Percentiles rank a stretch among this genome's conserved stretches.
These are phyloP conservation scores for Sapria himalayana DNA, from an alignment of 345 rosid genomes.

Conservation along the genomic window DNA sequence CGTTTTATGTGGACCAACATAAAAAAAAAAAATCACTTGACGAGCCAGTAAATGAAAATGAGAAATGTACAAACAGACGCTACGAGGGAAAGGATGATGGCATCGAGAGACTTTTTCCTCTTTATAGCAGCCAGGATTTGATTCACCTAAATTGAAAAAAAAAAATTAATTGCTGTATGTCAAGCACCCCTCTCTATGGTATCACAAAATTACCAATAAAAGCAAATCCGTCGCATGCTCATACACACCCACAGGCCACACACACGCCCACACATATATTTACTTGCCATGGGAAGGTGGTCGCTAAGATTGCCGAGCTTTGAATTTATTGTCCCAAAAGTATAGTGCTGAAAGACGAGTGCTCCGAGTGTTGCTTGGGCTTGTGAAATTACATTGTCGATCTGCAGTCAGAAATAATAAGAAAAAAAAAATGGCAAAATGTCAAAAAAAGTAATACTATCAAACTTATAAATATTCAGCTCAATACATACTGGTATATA, in stretches of 20 bases:
- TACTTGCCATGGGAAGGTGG: constrained; percentile 71
- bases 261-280: too few species aligned
- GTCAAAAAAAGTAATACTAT: background rate
- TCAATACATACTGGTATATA: background rate
- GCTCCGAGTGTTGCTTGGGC: constrained; percentile 86
- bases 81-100: constrained; percentile 76
- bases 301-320: constrained; percentile 81
- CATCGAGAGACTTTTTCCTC: constrained; percentile 92
- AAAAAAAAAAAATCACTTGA: constrained; percentile 31
- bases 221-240: too few species aligned
- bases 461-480: constrained; percentile 1
- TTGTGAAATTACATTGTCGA: constrained; percentile 90
- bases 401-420: constrained; percentile 37
- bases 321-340: constrained; percentile 87
- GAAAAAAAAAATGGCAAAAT: constrained; percentile 3
- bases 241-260: too few species aligned
- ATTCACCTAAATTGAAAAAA: too few species aligned
- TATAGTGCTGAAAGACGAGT: constrained; percentile 68
- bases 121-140: constrained; percentile 58
- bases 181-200: too few species aligned
- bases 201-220: too few species aligned
- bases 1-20: too few species aligned
- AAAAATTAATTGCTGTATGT: too few species aligned
- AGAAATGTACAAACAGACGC: constrained; percentile 92
- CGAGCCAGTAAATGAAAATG: constrained; percentile 81